phyloP scores from a whole-genome alignment of 192 early-diverging fungal species.

The Chytriomyces sp. region DNA sequence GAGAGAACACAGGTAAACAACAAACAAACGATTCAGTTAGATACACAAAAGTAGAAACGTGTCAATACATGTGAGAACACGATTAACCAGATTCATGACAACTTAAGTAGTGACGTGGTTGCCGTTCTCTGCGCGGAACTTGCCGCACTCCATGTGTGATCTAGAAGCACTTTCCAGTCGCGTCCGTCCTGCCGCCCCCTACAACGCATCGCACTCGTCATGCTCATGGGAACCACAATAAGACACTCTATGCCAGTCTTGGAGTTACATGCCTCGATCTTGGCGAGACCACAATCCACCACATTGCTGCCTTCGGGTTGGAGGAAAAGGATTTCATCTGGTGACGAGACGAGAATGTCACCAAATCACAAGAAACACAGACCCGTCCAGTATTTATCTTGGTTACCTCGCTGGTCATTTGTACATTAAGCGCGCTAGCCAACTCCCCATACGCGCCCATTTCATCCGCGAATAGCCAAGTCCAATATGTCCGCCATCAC shows the following conservation, averaged over 20 bases:
- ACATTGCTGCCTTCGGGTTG: conserved; percentile 40
- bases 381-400: conserved; percentile 80
- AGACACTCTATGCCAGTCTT: conserved; percentile 43
- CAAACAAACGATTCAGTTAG: too few species aligned
- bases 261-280: conserved; percentile 52
- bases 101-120: conserved; percentile 42
- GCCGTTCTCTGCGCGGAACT: conserved; percentile 78
- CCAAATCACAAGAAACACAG: not conserved
- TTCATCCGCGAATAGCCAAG: conserved; percentile 76
- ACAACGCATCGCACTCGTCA: conserved; percentile 49
- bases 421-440: conserved; percentile 82
- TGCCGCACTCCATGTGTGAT: conserved; percentile 62
- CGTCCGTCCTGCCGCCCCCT: conserved; percentile 54
- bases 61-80: not conserved
- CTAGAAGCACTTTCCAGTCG: conserved; percentile 55
- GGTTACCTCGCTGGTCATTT: conserved; percentile 53
- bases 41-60: not conserved
- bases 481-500: too few species aligned
- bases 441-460: conserved; percentile 68
- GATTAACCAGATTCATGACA: not conserved
- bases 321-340: not conserved
- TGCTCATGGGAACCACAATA: conserved; percentile 42
- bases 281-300: conserved; percentile 80
- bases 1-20: conserved; percentile 15
- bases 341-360: conserved; percentile 35